phyloP scores from a whole-genome alignment of 2,329 filamentous ascomycete genomes.

The Fusarium sp. region DNA sequence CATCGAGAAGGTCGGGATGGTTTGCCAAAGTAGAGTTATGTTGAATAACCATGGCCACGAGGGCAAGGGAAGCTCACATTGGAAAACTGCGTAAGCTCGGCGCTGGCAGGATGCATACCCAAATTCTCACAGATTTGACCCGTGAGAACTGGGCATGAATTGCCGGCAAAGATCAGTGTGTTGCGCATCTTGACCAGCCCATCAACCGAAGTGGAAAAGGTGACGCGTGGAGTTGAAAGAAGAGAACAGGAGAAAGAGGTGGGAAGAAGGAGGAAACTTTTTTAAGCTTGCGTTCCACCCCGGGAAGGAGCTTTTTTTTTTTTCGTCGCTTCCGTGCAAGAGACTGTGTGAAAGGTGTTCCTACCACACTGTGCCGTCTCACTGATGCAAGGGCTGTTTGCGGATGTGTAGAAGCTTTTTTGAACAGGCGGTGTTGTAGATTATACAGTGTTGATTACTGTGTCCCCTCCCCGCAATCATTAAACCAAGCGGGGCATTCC shows the following conservation, averaged over 20 bases:
- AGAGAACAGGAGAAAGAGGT: slow-evolving; percentile 32
- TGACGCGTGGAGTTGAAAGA: slow-evolving; percentile 37
- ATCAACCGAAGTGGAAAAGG: slow-evolving; percentile 36
- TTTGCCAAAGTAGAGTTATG: slow-evolving; percentile 16
- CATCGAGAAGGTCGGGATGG: slow-evolving; percentile 5
- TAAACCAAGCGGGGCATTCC: slow-evolving; percentile 39
- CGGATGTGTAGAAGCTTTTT: not conserved
- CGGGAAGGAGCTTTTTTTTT: slow-evolving; percentile 43
- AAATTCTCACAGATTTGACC: slow-evolving; percentile 75
- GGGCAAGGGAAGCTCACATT: slow-evolving; percentile 65
- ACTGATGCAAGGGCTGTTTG: not conserved
- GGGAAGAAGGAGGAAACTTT: slow-evolving; percentile 35
- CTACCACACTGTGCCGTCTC: slow-evolving; percentile 1
- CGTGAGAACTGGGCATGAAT: slow-evolving; percentile 73
- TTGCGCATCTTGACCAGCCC: slow-evolving; percentile 65
- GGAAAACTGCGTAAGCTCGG: slow-evolving; percentile 76
- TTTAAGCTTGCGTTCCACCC: slow-evolving; percentile 19
- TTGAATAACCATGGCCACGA: slow-evolving; percentile 20
- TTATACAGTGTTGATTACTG: slow-evolving; percentile 23
- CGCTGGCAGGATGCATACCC: slow-evolving; percentile 71
- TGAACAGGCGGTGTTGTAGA: not conserved
- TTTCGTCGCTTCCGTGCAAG: slow-evolving; percentile 30
- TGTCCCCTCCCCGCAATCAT: slow-evolving; percentile 26
- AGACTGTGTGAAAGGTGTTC: slow-evolving; percentile 11
- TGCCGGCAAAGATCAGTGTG: slow-evolving; percentile 75